These are phyloP conservation scores for Diaporthe citriasiana DNA, from an alignment of 2,329 filamentous ascomycete genomes.

Conservation along the genomic window DNA sequence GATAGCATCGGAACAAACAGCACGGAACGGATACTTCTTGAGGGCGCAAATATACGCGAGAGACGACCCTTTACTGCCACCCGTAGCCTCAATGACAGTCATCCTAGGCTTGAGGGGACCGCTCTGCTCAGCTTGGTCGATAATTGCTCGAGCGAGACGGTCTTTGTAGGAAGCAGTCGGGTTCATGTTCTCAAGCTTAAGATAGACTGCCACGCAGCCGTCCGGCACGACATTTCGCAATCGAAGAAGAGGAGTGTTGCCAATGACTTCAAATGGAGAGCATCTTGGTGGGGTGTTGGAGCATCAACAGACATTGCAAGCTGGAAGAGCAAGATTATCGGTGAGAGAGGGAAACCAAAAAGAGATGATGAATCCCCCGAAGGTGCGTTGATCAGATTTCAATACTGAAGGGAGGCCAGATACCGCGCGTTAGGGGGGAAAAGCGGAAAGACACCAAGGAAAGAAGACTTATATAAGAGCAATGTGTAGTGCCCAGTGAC, in stretches of 20 bases:
- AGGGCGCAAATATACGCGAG: neutral
- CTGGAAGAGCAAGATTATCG: neutral
- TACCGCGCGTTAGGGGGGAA: neutral
- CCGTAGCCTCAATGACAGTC: neutral
- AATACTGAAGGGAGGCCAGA: neutral
- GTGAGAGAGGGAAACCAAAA: neutral
- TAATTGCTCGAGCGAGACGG: neutral
- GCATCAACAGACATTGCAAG: neutral
- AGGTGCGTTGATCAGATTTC: neutral
- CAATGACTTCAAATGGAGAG: neutral
- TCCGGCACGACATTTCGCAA: slow-evolving; percentile 2
- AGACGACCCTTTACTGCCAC: neutral
- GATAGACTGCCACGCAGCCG: neutral
- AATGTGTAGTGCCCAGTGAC: neutral
- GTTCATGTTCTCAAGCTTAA: slow-evolving; percentile 8
- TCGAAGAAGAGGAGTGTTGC: neutral
- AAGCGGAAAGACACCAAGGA: neutral
- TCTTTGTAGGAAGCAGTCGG: neutral
- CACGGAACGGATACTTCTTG: slow-evolving; percentile 3
- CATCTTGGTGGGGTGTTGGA: neutral
- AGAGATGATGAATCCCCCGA: neutral
- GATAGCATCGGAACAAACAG: neutral
- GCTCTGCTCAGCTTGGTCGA: neutral
- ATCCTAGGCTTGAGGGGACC: neutral
- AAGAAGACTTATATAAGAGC: neutral